phyloP scores from a whole-genome alignment of 2,329 filamentous ascomycete genomes.

The Exutisphaerella laricina region DNA sequence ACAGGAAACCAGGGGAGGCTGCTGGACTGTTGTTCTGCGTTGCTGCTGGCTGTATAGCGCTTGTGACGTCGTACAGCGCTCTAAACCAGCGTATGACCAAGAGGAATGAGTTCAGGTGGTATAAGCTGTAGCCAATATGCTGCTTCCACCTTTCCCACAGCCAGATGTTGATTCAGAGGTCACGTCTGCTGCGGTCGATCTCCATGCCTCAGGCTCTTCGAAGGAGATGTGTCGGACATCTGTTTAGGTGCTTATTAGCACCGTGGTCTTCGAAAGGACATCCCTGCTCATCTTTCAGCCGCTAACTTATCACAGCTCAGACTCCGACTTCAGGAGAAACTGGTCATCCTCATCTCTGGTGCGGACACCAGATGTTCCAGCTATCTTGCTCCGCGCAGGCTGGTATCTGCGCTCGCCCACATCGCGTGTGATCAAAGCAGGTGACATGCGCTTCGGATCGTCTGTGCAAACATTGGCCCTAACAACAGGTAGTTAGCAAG shows the following conservation, averaged over 20 bases:
- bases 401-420: not conserved
- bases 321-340: not conserved
- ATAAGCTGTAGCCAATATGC: conserved; percentile 14
- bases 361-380: conserved; percentile 1
- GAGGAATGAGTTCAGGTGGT: conserved; percentile 14
- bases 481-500: not conserved
- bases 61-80: conserved; percentile 54
- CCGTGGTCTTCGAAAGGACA: too few relatives aligned
- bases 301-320: not conserved
- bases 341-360: not conserved
- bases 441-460: not conserved
- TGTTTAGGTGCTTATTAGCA: too few relatives aligned
- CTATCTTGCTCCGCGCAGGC: not conserved
- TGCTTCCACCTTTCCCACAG: too few relatives aligned
- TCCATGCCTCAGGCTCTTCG: not conserved
- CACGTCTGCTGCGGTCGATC: too few relatives aligned
- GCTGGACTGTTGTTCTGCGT: conserved; percentile 57
- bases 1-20: conserved; percentile 65
- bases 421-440: too few relatives aligned
- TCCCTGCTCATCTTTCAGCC: not conserved
- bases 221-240: not conserved
- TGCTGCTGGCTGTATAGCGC: conserved; percentile 47
- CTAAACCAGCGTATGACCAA: conserved; percentile 34
- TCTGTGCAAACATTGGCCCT: not conserved
- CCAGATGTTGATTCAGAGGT: too few relatives aligned